Evolutionary conservation across 495 filamentous ascomycete species (phyloP), one percentile per base, ranked within the genome.

Genomic region (Penicillium pancosmium): DNA sequence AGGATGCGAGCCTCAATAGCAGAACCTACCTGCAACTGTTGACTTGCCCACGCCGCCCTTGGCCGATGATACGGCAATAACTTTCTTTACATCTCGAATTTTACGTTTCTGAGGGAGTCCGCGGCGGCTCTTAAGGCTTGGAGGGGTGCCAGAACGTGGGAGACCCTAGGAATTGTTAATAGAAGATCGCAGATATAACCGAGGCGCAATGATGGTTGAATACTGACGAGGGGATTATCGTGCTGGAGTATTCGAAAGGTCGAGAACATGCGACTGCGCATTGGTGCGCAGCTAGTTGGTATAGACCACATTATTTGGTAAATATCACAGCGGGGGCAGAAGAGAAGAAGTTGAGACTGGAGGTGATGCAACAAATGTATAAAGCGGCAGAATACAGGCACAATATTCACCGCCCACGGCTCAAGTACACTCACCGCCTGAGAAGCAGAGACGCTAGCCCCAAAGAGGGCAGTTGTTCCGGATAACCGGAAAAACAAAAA

Each of bases 21-120:
- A 31, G 11, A 65, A 65, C 71, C 23, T 48, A 91, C 89, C 89
- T 6, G 94, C 89, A 33, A 99, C 87, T 15, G 94, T 99, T 46
- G 89, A 93, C 68, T 99, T 99, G 1, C 94, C 94, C 1, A 99
- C 94, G 36, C 94, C 94, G 10, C 94, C 94, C 65, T 99, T 99
- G 6, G 95, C 94, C 0, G 92, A 97, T 36, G 91, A 96, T 16
- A 99, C 89, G 33, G 91, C 93, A 55, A 99, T 82, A 16, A 97
- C 84, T 66, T 97, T 94, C 64, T 83, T 81, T 49, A 98, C 93
- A 68, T 89, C 84, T 16, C 82, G 83, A 61, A 99, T 93, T 67
- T 80, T 82, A 52, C 91, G 86, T 64, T 90, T 88, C 57, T 89
- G 77, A 2, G 94, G 95, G 9, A 97, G 83, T 23, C 92, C 91